Percentiles rank a stretch among this genome's conserved stretches.
These are phyloP conservation scores for Psilocybe azurescens DNA, from an alignment of 768 basidiomycete species.

Conservation along the genomic window DNA sequence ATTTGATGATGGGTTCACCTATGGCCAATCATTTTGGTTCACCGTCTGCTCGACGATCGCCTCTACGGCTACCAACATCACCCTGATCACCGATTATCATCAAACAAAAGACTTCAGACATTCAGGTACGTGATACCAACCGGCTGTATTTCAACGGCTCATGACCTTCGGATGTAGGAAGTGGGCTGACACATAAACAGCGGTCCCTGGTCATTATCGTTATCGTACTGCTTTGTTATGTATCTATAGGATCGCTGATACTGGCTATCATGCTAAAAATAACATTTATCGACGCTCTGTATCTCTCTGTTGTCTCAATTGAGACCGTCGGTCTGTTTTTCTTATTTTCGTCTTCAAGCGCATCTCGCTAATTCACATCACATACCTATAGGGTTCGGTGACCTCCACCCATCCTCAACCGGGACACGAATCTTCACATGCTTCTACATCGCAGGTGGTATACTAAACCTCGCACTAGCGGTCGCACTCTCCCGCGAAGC, in stretches of 20 bases:
- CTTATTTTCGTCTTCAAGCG: not conserved
- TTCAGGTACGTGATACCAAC: slow-evolving; percentile 48
- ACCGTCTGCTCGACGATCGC: slow-evolving; percentile 76
- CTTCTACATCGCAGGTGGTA: slow-evolving; percentile 61
- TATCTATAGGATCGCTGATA: slow-evolving; percentile 73
- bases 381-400: slow-evolving; percentile 65
- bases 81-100: slow-evolving; percentile 65
- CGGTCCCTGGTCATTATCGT: slow-evolving; percentile 80
- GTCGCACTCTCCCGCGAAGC: slow-evolving; percentile 72
- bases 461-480: slow-evolving; percentile 67
- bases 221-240: slow-evolving; percentile 74
- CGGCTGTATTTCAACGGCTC: not conserved
- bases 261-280: slow-evolving; percentile 58
- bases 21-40: slow-evolving; percentile 77
- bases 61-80: slow-evolving; percentile 69
- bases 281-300: slow-evolving; percentile 75
- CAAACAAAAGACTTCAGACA: slow-evolving; percentile 64
- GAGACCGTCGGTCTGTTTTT: slow-evolving; percentile 60
- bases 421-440: slow-evolving; percentile 64
- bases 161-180: slow-evolving; percentile 46
- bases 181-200: slow-evolving; percentile 82
- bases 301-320: slow-evolving; percentile 76
- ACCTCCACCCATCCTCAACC: slow-evolving; percentile 59
- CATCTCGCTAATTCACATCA: slow-evolving; percentile 14
- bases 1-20: slow-evolving; percentile 70